Evolutionary conservation across 306 rosid species (phyloP), one percentile per base, ranked within the genome.

Genomic region (Corylus americana): DNA sequence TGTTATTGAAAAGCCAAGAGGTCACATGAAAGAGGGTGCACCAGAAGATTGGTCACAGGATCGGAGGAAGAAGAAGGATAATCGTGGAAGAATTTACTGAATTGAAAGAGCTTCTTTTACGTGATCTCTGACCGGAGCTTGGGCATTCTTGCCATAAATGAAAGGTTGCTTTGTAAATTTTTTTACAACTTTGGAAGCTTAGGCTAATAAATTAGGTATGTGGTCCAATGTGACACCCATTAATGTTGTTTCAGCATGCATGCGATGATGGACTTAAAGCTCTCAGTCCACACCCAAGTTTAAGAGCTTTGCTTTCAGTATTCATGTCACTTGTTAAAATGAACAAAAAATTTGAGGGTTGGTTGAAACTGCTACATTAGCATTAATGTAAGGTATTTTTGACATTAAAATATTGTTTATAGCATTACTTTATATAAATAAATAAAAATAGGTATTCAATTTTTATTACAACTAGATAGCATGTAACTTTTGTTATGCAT

Each of bases 21-120:
- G 45, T 90, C 97, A 92, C 97, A 93, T 90, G 97, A 90, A 86
- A 85, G 77, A 82, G 83, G 61, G 35, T 63, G 84, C 69, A 0
- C 7, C 53, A 55, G 29, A 57, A 37, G 74, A 48, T 35, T 37
- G 67, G 49, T 51, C 97, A 88, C 93, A 90, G 82, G 93, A 86
- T 78, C 49, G 82, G 85, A 73, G 81, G 82, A 85, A 69, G 31
- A 71, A 70, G 5, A 53, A 13, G 22, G 57, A 1, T 58, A 76
- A 77, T 63, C 77, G 45, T 29, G 70, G 66, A 73, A 51, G 80
- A 82, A 77, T 77, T 79, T 88, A 83, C 81, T 54, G 10, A 12
- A 29, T 64, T 76, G 31, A 37, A 59, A 81, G 85, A 78, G 88
- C 54, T 74, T 79, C n/a, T 81, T 91, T 80, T 83, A 88, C 94